Percentiles rank a stretch among this genome's conserved stretches.
These are phyloP conservation scores for Tricholoma furcatifolium DNA, from an alignment of 768 basidiomycete genomes.

Conservation along the genomic window DNA sequence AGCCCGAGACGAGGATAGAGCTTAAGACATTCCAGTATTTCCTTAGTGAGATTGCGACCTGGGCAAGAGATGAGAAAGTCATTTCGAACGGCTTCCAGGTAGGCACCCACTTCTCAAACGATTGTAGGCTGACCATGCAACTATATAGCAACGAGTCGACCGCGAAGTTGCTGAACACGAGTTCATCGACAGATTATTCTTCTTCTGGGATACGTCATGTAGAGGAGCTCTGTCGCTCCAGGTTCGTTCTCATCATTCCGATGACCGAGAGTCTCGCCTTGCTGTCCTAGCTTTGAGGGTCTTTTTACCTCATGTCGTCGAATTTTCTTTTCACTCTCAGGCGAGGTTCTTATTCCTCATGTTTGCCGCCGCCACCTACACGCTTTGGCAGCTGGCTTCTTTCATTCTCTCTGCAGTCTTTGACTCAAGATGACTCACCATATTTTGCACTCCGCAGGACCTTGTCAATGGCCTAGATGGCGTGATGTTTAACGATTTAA, in stretches of 20 bases:
- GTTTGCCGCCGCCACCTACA: slow-evolving; percentile 3
- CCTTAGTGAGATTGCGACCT: slow-evolving; percentile 89
- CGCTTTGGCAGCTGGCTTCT: neutral
- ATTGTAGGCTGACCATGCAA: neutral
- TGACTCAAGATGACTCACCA: neutral
- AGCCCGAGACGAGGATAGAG: slow-evolving; percentile 88
- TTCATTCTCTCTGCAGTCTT: neutral
- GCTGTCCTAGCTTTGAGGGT: too few species aligned
- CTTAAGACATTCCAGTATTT: slow-evolving; percentile 85
- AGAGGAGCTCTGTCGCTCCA: slow-evolving; percentile 88
- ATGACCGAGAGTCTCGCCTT: too few species aligned
- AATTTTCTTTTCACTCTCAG: too few species aligned
- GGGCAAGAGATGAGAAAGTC: slow-evolving; percentile 93
- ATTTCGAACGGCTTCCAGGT: slow-evolving; percentile 92
- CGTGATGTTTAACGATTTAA: slow-evolving; percentile 94
- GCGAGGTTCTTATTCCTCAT: neutral
- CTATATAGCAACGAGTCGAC: slow-evolving; percentile 80
- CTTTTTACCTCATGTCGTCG: too few species aligned
- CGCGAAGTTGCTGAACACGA: slow-evolving; percentile 94
- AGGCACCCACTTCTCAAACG: slow-evolving; percentile 6
- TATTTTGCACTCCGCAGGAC: slow-evolving; percentile 50
- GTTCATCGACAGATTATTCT: slow-evolving; percentile 90
- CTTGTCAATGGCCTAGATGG: slow-evolving; percentile 85
- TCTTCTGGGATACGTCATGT: slow-evolving; percentile 86
- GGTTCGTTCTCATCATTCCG: slow-evolving; percentile 40